A percentile compares a stretch with the other conserved stretches of the same genome.
Conservation (phyloP, 2,329 filamentous ascomycete species). For the Colletotrichum falcatum region DNA sequence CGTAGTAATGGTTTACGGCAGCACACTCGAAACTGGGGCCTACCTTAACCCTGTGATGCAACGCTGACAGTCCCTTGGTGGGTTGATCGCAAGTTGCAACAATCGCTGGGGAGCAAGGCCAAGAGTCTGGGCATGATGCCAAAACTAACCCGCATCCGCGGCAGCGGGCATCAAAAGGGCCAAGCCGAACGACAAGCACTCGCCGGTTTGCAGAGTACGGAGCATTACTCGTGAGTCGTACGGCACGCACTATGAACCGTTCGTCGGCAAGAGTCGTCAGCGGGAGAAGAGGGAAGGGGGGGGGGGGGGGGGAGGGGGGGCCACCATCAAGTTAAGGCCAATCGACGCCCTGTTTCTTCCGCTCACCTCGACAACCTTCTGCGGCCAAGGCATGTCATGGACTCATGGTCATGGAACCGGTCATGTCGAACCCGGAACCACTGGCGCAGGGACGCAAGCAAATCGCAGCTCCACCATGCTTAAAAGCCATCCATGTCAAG, state of each 20-base stretch:
- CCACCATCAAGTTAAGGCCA: conserved; percentile 4
- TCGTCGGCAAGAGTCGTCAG: conserved; percentile 7
- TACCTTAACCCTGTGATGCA: neutral
- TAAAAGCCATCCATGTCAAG: conserved; percentile 36
- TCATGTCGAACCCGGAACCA: conserved; percentile 12
- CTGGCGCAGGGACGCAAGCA: conserved; percentile 28
- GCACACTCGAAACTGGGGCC: neutral
- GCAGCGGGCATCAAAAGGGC: neutral
- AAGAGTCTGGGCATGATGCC: conserved; percentile 21
- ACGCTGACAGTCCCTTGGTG: neutral
- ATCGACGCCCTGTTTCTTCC: neutral
- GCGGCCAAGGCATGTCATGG: conserved; percentile 1
- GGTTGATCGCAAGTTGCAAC: conserved; percentile 1
- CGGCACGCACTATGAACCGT: neutral
- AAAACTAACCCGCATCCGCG: conserved; percentile 8
- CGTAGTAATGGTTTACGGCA: too few relatives aligned
- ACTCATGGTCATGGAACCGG: neutral
- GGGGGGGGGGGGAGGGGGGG: neutral
- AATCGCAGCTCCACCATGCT: conserved; percentile 40
- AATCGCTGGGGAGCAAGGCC: conserved; percentile 8
- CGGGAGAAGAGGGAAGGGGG: neutral
- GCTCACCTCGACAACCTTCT: neutral
- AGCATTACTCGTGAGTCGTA: neutral
- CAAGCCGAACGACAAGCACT: conserved; percentile 17
- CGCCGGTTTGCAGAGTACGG: neutral